These are phyloP conservation scores for Dictyostelium capitatum DNA, from an alignment of 78 protist species.

Conservation along the genomic window DNA sequence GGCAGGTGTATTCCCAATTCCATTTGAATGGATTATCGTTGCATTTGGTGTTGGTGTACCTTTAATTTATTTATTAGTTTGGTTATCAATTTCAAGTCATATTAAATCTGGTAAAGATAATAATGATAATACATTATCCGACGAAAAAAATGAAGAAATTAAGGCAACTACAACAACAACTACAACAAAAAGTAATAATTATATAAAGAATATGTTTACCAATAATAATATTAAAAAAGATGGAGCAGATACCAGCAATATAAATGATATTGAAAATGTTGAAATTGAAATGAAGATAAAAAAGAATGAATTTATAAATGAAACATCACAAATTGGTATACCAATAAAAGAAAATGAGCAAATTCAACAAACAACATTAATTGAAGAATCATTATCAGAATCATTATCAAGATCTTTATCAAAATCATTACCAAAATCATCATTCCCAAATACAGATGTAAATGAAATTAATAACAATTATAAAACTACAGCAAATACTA, in stretches of 20 bases:
- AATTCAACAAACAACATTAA: background rate
- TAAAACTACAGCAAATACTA: background rate
- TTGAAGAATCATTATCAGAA: background rate
- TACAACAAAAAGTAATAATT: no score
- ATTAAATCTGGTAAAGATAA: constrained; percentile 25
- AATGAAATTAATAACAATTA: background rate
- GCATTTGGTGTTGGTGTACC: constrained; percentile 71
- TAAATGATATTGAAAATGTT: no score
- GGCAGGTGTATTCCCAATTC: background rate
- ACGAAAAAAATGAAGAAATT: background rate
- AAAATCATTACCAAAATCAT: constrained; percentile 5
- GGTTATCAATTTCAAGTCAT: constrained; percentile 13
- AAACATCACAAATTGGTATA: background rate
- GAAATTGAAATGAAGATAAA: background rate
- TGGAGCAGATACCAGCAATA: no score
- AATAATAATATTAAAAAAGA: no score
- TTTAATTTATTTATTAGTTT: constrained; percentile 28
- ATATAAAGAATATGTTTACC: no score
- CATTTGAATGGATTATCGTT: constrained; percentile 51
- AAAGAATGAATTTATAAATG: background rate
- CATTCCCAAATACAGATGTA: background rate
- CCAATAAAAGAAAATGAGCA: background rate
- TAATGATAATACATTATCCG: background rate
- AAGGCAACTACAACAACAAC: no score
- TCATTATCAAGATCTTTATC: background rate